Base-by-base conservation (phyloP, 208 protist genomes). In the Tetramitus jugosus region DNA sequence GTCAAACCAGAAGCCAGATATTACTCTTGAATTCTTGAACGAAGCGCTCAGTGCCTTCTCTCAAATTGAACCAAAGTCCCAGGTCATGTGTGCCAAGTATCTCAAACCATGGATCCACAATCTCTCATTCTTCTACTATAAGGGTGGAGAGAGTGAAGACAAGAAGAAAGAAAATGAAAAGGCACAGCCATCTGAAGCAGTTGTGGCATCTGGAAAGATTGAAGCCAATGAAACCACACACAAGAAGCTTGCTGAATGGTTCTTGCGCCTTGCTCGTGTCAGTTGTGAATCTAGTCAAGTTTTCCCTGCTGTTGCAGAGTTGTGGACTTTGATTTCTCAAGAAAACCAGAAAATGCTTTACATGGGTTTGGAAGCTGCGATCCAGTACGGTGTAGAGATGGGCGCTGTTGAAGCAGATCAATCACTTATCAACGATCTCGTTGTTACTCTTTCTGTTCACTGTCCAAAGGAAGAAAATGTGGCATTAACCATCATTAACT, bases 11-110 rank as follows among this genome's bases (percentile, higher is more conserved):
- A 53, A 43, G 17, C 45, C 69, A 20, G 46, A 76, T 26, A 17
- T 76, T 14, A 76, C 69, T 14, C 14, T 76, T 1, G 69, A 76
- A 40, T 76, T 76, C 31, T n/a, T 76, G 2, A 33, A 3, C 6
- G 69, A 76, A 53, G 42, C 67, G 7, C 26, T 74, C 2, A 53
- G 6, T 29, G 67, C 42, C 3, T 74, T 74, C 29, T 62, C 17
- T 3, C 4, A 31, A 49, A 62, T n/a, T 31, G 17, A 62, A 3
- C 29, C 3, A 2, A 74, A 53, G 37, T 49, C 67, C 0, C 29
- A 74, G 37, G 2, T 53, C 26, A 53, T 43, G 17, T 74, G 39
- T 53, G 42, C 42, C 6, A n/a, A 7, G 0, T 53, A 40, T 31
- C 35, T 74, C 3, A 17, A 42, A 1, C 42, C 42, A 23, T 74